Conservation (phyloP, 164 flowering plant species). For the Nymphaea colorata region DNA sequence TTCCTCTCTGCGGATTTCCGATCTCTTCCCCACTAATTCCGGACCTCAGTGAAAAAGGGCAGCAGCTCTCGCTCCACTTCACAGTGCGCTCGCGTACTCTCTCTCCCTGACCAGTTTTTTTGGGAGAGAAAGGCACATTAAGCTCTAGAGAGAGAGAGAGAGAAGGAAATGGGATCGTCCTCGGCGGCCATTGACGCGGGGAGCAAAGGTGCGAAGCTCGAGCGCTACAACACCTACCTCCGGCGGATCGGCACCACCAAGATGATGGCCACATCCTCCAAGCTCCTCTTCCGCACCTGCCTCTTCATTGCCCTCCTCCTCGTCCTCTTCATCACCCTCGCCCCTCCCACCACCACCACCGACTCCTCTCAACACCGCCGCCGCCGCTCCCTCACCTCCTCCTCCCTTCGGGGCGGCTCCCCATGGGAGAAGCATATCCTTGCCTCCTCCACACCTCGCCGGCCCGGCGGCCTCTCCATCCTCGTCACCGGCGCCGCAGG, state of each 20-base stretch:
- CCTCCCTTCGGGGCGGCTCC: conserved; percentile 21
- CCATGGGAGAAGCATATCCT: conserved; percentile 36
- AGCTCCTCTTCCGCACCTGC: conserved; percentile 66
- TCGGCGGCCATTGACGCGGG: background rate
- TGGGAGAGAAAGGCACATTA: too few species aligned
- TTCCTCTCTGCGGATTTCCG: background rate
- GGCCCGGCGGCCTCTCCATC: conserved; percentile 38
- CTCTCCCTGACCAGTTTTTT: too few species aligned
- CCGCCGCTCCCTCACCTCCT: conserved; percentile 2
- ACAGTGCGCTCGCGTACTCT: too few species aligned
- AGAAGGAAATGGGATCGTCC: too few species aligned
- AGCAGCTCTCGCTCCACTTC: background rate
- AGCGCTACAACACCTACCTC: conserved; percentile 73
- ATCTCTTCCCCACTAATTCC: background rate
- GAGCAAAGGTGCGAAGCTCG: conserved; percentile 32
- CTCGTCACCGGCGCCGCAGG: conserved; percentile 53
- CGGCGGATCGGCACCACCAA: conserved; percentile 59
- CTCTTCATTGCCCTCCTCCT: conserved; percentile 56
- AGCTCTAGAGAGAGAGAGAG: too few species aligned
- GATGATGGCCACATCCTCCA: conserved; percentile 65
- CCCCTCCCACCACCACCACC: conserved; percentile 5
- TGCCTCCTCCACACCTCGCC: conserved; percentile 44
- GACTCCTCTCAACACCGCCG: background rate
- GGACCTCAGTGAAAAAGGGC: background rate
- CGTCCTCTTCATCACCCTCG: conserved; percentile 61